A percentile compares a stretch with the other conserved stretches of the same genome.
These are phyloP conservation scores for Cyclotella distinguenda DNA, from an alignment of 108 stramenopile species.

Conservation along the genomic window DNA sequence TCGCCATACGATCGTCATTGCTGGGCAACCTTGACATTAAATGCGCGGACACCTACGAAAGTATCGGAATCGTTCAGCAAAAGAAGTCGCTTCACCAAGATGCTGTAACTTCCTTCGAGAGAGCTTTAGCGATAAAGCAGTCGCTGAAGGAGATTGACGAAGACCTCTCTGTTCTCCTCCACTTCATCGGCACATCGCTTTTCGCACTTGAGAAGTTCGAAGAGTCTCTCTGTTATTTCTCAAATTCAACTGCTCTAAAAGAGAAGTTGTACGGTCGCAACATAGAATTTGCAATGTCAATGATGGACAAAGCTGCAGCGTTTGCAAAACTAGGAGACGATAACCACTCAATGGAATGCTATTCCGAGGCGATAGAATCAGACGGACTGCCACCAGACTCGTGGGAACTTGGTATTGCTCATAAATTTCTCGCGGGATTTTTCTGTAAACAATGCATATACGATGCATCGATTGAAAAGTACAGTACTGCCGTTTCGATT, in stretches of 20 bases:
- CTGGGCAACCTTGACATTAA: conserved; percentile 40
- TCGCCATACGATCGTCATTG: conserved; percentile 25
- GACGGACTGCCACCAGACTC: conserved; percentile 43
- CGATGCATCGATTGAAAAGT: conserved; percentile 32
- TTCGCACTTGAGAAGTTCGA: conserved; percentile 30
- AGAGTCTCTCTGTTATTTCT: conserved; percentile 37
- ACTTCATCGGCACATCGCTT: conserved; percentile 47
- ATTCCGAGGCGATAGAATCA: conserved; percentile 45
- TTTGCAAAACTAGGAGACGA: conserved; percentile 44
- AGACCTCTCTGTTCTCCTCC: conserved; percentile 40
- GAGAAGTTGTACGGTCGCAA: conserved; percentile 21
- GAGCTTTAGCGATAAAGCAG: conserved; percentile 49
- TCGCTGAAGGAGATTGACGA: conserved; percentile 37
- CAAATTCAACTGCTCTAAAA: conserved; percentile 26
- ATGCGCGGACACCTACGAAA: conserved; percentile 47
- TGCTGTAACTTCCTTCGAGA: conserved; percentile 41
- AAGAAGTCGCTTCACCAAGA: conserved; percentile 36
- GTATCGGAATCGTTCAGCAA: conserved; percentile 54
- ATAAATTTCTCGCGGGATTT: conserved; percentile 34
- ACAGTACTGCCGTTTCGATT: conserved; percentile 39
- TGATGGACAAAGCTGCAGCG: conserved; percentile 46
- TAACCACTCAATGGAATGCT: conserved; percentile 38
- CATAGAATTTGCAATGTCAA: conserved; percentile 40
- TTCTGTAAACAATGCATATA: conserved; percentile 22
- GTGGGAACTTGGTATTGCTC: conserved; percentile 50